Conservation (phyloP, 257 asterid species). For the Solanum medicagineum region DNA sequence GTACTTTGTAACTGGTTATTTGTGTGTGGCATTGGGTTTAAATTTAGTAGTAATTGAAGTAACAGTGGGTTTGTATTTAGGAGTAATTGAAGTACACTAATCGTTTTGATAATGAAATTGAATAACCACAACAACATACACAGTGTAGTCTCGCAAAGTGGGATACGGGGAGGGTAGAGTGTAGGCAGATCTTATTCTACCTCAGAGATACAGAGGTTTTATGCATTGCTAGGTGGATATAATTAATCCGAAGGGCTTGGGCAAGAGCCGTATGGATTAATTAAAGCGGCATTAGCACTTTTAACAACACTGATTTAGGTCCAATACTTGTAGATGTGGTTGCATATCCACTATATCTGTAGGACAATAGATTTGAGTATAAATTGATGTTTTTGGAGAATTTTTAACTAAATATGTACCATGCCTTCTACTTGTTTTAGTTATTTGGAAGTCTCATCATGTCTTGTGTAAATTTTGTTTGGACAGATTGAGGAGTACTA, state of each 20-base stretch:
- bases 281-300: too few relatives aligned
- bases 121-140: background rate
- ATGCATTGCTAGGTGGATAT: background rate
- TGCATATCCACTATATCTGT: background rate
- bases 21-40: background rate
- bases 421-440: background rate
- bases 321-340: background rate
- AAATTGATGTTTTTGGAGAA: background rate
- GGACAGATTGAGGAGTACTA: conserved; percentile 81
- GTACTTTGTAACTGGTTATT: background rate
- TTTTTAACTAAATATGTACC: background rate
- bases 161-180: too few relatives aligned
- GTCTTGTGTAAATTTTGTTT: background rate
- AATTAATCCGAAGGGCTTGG: background rate
- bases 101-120: background rate
- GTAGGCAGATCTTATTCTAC: too few relatives aligned
- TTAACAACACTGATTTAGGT: background rate
- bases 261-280: too few relatives aligned
- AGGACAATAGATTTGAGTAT: background rate
- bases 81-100: background rate
- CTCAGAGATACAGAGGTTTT: too few relatives aligned
- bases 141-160: too few relatives aligned
- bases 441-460: background rate
- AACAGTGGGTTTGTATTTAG: background rate
- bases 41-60: background rate